Percentiles rank a stretch among this genome's conserved stretches.
Evolutionary conservation across 2,329 filamentous ascomycete genomes (phyloP).

Genomic region (Trichophyton benhamiae): DNA sequence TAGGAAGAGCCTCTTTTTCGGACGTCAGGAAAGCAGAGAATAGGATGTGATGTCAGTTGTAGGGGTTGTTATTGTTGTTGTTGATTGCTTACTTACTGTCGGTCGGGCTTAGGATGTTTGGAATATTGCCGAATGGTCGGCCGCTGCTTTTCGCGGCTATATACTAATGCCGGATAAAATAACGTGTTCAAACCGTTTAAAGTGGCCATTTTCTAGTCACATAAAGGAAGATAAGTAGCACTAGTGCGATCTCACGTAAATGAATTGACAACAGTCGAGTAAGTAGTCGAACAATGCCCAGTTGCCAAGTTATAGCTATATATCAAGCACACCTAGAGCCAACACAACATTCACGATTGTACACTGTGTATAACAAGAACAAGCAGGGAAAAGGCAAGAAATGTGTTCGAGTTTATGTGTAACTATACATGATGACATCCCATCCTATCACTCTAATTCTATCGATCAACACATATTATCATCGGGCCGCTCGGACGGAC

Average conservation of each 20-base stretch:
- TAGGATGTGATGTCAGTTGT: no score
- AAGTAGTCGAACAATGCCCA: background rate
- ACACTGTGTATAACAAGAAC: background rate
- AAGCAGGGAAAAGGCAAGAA: background rate
- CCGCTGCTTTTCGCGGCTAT: no score
- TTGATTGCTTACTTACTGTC: no score
- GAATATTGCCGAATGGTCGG: no score
- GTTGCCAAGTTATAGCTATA: background rate
- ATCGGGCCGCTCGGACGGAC: background rate
- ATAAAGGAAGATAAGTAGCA: background rate
- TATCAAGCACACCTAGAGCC: background rate
- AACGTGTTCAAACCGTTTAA: background rate
- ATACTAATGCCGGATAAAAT: background rate
- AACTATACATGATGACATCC: conserved; percentile 10
- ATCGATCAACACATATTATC: background rate
- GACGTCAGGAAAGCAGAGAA: no score
- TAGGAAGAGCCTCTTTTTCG: no score
- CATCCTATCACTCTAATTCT: conserved; percentile 5
- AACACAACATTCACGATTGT: background rate
- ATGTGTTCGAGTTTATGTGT: conserved; percentile 2
- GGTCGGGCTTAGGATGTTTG: no score
- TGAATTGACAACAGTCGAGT: no score
- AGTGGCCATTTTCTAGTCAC: background rate
- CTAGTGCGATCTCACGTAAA: background rate
- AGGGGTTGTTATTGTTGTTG: no score